Evolutionary conservation across 2,329 filamentous ascomycete species (phyloP).

Genomic region (Calonectria hongkongensis): DNA sequence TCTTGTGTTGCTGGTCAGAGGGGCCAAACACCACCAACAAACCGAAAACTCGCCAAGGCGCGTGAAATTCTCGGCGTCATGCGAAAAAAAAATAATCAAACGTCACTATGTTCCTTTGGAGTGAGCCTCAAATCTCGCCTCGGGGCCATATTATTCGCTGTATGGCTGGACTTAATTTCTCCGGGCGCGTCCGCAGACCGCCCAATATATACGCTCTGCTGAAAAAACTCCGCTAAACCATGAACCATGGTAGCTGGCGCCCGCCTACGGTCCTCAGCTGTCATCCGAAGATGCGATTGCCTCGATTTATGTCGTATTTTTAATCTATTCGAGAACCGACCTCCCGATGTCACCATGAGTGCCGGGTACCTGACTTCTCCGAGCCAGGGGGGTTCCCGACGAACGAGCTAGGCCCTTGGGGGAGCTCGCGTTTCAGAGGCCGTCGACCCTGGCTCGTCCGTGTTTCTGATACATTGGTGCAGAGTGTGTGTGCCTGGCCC

Average conservation of each 20-base stretch:
- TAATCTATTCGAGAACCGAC: constrained; percentile 29
- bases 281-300: constrained; percentile 33
- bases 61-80: not conserved
- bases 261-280: constrained; percentile 13
- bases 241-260: constrained; percentile 18
- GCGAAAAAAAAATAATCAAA: not conserved
- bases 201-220: not conserved
- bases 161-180: constrained; percentile 6
- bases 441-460: constrained; percentile 17
- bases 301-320: constrained; percentile 3
- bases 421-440: constrained; percentile 30
- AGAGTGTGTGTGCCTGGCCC: not conserved
- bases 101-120: not conserved
- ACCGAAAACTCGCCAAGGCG: not conserved
- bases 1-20: not conserved
- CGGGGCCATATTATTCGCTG: not conserved
- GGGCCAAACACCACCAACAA: not conserved
- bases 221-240: constrained; percentile 1
- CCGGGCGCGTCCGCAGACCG: not conserved
- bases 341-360: constrained; percentile 15
- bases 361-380: constrained; percentile 19
- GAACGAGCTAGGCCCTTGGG: not conserved
- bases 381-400: not conserved
- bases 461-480: constrained; percentile 39
- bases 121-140: not conserved